Conservation (phyloP, 192 early-diverging fungal genomes). For the Geranomyces variabilis region DNA sequence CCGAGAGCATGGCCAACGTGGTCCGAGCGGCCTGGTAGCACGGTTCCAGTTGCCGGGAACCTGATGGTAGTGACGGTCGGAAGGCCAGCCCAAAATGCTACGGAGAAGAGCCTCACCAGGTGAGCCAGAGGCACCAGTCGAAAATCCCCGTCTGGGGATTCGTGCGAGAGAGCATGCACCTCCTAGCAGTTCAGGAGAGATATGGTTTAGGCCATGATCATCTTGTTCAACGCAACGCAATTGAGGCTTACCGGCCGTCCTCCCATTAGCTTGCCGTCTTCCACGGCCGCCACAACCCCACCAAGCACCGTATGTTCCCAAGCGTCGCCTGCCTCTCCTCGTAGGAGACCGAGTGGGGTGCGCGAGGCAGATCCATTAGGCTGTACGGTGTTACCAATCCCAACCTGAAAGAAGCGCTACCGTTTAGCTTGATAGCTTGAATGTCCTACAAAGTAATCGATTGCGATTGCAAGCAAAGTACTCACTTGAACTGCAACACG, state of each 20-base stretch:
- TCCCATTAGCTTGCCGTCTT: background rate
- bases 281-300: background rate
- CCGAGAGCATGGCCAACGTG: background rate
- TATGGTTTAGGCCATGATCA: no score
- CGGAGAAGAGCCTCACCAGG: background rate
- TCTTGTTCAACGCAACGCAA: background rate
- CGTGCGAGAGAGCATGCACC: background rate
- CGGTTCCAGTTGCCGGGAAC: background rate
- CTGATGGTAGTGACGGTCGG: background rate
- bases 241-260: background rate
- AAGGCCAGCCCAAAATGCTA: background rate
- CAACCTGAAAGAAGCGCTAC: background rate
- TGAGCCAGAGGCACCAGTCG: background rate
- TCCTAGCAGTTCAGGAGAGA: no score
- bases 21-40: background rate
- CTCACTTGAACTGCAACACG: slow-evolving; percentile 9
- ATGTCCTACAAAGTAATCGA: no score
- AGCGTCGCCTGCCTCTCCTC: background rate
- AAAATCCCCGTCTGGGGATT: background rate
- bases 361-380: background rate
- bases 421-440: no score
- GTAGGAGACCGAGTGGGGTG: background rate
- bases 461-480: no score
- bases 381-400: background rate
- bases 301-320: background rate